Conservation (phyloP, 805 yeast genomes). For the Saccharomycopsis fibuligera region DNA sequence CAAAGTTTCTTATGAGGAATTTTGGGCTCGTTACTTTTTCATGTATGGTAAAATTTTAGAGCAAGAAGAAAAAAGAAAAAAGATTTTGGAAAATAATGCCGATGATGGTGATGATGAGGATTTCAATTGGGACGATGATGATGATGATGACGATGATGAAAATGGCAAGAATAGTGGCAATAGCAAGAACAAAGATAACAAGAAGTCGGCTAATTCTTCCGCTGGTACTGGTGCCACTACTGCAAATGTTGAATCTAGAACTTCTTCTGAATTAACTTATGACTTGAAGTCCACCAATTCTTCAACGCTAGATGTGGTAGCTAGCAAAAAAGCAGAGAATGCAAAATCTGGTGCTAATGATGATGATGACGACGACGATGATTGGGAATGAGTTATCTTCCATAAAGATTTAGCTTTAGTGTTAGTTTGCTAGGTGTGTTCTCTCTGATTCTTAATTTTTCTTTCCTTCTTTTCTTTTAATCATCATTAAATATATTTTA, state of each 20-base stretch:
- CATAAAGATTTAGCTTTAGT: too few relatives aligned
- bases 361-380: constrained; percentile 16
- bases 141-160: constrained; percentile 28
- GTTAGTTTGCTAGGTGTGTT: too few relatives aligned
- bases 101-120: constrained; percentile 40
- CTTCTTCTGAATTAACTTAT: constrained; percentile 36
- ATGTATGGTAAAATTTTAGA: constrained; percentile 46
- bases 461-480: too few relatives aligned
- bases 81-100: constrained; percentile 47
- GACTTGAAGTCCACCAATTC: constrained; percentile 34
- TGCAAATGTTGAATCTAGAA: constrained; percentile 24
- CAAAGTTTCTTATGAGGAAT: constrained; percentile 47
- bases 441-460: too few relatives aligned
- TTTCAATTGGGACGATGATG: constrained; percentile 34
- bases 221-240: too few relatives aligned
- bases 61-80: constrained; percentile 62
- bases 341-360: constrained; percentile 22
- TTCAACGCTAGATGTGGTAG: constrained; percentile 32
- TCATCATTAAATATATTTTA: too few relatives aligned
- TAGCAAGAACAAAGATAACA: constrained; percentile 13
- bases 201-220: background rate
- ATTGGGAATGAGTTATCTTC: too few relatives aligned
- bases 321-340: constrained; percentile 18
- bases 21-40: constrained; percentile 71
- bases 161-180: constrained; percentile 12